Evolutionary conservation across 1,139 yeast species (phyloP).

Genomic region (Eremothecium sinecaudum): DNA sequence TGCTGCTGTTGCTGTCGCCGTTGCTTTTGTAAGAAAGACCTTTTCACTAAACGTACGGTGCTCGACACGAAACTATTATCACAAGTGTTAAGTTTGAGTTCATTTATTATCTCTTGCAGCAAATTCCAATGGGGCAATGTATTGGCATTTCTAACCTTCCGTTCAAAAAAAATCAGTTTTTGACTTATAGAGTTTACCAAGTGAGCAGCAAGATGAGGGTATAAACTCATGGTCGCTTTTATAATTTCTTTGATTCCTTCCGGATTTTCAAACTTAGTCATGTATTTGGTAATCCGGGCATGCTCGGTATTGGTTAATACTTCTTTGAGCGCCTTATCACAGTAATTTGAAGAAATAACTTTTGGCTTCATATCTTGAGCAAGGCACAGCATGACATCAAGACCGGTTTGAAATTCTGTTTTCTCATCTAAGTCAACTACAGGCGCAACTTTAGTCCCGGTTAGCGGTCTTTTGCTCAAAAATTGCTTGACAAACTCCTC

Average conservation of each 20-base stretch:
- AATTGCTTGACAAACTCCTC: slow-evolving; percentile 9
- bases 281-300: slow-evolving; percentile 9
- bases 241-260: slow-evolving; percentile 13
- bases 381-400: slow-evolving; percentile 22
- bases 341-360: slow-evolving; percentile 12
- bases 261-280: slow-evolving; percentile 12
- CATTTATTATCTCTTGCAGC: slow-evolving; percentile 18
- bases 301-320: slow-evolving; percentile 14
- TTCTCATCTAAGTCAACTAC: slow-evolving; percentile 3
- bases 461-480: slow-evolving; percentile 7
- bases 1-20: slow-evolving; percentile 39
- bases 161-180: slow-evolving; percentile 6
- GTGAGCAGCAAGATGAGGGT: slow-evolving; percentile 23
- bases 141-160: slow-evolving; percentile 8
- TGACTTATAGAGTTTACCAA: slow-evolving; percentile 14
- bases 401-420: slow-evolving; percentile 17
- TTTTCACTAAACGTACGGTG: slow-evolving; percentile 11
- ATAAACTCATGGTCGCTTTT: slow-evolving; percentile 21
- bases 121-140: slow-evolving; percentile 14
- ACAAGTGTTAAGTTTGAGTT: slow-evolving; percentile 16
- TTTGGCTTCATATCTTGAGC: slow-evolving; percentile 13
- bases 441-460: not conserved
- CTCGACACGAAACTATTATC: slow-evolving; percentile 13
- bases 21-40: slow-evolving; percentile 28
- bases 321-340: slow-evolving; percentile 17